Conservation (phyloP, 805 yeast genomes). For the Kuraishia floccosa region DNA sequence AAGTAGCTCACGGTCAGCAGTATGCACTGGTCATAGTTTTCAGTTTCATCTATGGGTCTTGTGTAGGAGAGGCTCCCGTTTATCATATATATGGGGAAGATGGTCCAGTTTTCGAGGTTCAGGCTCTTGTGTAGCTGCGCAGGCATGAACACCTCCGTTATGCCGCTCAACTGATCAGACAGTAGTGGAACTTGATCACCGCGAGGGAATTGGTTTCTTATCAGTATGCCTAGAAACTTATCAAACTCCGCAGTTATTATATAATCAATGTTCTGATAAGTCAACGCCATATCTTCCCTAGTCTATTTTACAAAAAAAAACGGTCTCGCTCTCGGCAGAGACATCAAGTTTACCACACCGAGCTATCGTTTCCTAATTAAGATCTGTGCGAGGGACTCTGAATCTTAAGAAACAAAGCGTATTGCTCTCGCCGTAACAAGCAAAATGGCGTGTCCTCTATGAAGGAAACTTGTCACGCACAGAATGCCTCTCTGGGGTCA, state of each 20-base stretch:
- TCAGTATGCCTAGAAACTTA: constrained; percentile 58
- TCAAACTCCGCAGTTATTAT: constrained; percentile 68
- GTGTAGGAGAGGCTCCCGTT: constrained; percentile 15
- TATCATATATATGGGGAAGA: constrained; percentile 35
- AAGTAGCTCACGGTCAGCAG: constrained; percentile 18
- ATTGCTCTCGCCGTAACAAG: too few species aligned
- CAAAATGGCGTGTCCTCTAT: too few species aligned
- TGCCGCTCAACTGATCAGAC: constrained; percentile 36
- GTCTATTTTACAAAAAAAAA: too few species aligned
- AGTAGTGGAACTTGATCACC: constrained; percentile 41
- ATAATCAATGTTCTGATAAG: constrained; percentile 4
- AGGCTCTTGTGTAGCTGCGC: constrained; percentile 27
- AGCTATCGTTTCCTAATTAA: too few species aligned
- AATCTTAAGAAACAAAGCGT: too few species aligned
- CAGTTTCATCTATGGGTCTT: constrained; percentile 27
- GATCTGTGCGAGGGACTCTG: too few species aligned
- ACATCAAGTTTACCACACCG: too few species aligned
- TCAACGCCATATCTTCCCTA: background rate
- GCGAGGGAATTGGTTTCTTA: constrained; percentile 50
- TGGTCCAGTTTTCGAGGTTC: constrained; percentile 45
- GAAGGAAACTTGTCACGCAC: too few species aligned
- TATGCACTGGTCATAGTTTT: constrained; percentile 9
- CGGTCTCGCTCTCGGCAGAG: too few species aligned
- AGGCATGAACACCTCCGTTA: constrained; percentile 15
- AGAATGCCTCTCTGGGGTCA: too few species aligned